These are phyloP conservation scores for Macrophomina pseudophaseolina DNA, from an alignment of 2,329 filamentous ascomycete species.

Conservation along the genomic window DNA sequence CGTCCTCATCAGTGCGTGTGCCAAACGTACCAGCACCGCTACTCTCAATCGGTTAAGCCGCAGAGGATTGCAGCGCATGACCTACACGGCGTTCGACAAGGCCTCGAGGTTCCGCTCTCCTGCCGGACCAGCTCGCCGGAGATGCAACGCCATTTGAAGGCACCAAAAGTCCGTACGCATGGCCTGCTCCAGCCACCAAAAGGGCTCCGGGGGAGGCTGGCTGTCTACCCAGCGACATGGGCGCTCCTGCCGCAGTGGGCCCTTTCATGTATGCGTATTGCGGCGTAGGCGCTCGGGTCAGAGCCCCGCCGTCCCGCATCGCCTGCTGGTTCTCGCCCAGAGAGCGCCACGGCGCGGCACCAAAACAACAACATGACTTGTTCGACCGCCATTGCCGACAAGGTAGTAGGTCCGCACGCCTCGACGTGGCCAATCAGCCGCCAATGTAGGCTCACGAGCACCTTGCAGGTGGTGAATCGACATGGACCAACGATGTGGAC, in stretches of 20 bases:
- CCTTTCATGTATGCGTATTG: background rate
- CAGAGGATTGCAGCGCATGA: too few species aligned
- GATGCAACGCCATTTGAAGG: background rate
- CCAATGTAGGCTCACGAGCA: background rate
- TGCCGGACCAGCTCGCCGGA: background rate
- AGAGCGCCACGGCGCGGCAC: background rate
- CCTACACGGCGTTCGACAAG: background rate
- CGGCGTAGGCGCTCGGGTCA: background rate
- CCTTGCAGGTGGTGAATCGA: background rate
- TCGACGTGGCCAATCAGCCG: too few species aligned
- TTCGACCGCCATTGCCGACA: background rate
- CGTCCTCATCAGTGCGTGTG: too few species aligned
- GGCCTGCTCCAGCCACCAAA: background rate
- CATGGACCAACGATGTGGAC: background rate
- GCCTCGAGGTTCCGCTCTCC: background rate
- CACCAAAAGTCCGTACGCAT: background rate
- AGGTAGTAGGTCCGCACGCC: background rate
- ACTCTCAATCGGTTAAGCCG: too few species aligned
- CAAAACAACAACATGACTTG: background rate
- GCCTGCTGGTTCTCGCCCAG: background rate
- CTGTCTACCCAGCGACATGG: background rate
- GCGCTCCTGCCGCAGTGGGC: background rate
- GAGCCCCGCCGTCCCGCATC: background rate
- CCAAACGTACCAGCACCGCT: too few species aligned
- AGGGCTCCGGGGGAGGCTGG: too few species aligned